These are phyloP conservation scores for Parasarocladium wereldwijsianum DNA, from an alignment of 2,329 filamentous ascomycete genomes.

Conservation along the genomic window DNA sequence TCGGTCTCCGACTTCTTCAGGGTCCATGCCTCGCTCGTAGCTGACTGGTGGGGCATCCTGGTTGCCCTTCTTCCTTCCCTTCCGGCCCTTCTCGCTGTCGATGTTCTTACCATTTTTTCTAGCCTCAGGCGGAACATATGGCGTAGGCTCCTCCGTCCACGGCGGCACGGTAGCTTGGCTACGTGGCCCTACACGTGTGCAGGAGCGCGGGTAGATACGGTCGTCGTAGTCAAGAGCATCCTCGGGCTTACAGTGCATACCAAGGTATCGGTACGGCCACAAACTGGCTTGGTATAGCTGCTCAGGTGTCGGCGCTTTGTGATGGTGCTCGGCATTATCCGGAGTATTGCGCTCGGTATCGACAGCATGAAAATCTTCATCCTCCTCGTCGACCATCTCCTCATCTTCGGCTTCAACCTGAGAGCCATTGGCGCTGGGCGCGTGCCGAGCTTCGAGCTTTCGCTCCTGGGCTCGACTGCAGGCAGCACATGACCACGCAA, in stretches of 20 bases:
- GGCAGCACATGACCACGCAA: conserved; percentile 93
- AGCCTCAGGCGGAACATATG: conserved; percentile 79
- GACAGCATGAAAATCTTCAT: conserved; percentile 44
- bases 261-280: conserved; percentile 93
- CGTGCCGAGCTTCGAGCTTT: conserved; percentile 79
- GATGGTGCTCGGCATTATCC: conserved; percentile 37
- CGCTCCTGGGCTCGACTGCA: conserved; percentile 94
- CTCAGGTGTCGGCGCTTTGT: conserved; percentile 56
- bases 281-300: conserved; percentile 86
- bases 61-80: conserved; percentile 81
- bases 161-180: conserved; percentile 77
- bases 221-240: conserved; percentile 96
- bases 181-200: conserved; percentile 77
- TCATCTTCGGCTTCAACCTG: conserved; percentile 52
- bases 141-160: conserved; percentile 79
- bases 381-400: conserved; percentile 52
- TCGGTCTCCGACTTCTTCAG: conserved; percentile 48
- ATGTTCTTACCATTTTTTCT: conserved; percentile 72
- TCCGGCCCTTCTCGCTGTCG: conserved; percentile 67
- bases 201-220: conserved; percentile 89
- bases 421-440: conserved; percentile 58
- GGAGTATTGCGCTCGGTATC: conserved; percentile 51
- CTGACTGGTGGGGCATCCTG: conserved; percentile 85
- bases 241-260: conserved; percentile 88
- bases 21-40: conserved; percentile 68